Evolutionary conservation across 2,329 filamentous ascomycete species (phyloP).

Genomic region (Clonostachys rosea): DNA sequence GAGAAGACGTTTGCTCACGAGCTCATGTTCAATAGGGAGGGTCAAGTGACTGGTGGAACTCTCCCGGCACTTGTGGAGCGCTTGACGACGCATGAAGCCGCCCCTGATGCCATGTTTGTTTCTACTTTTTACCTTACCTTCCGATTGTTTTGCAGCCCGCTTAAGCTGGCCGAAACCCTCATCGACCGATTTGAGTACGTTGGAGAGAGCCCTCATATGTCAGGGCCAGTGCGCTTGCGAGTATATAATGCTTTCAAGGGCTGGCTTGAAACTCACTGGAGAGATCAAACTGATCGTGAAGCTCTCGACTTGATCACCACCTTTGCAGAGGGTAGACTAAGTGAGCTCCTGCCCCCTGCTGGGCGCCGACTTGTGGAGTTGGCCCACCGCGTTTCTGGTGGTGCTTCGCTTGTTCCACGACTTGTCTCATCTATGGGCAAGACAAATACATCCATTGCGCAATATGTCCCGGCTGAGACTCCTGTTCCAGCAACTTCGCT

Average conservation of each 20-base stretch:
- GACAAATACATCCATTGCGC: slow-evolving; percentile 69
- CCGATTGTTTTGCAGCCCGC: slow-evolving; percentile 81
- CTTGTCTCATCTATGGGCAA: slow-evolving; percentile 84
- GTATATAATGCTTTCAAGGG: slow-evolving; percentile 97
- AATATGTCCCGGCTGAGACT: slow-evolving; percentile 66
- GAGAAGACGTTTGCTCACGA: slow-evolving; percentile 90
- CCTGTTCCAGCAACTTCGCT: slow-evolving; percentile 67
- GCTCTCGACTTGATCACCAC: slow-evolving; percentile 72
- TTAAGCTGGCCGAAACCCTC: slow-evolving; percentile 74
- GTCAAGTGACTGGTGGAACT: slow-evolving; percentile 89
- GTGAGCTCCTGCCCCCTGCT: slow-evolving; percentile 65
- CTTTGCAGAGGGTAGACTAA: slow-evolving; percentile 74
- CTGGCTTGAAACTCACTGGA: slow-evolving; percentile 96
- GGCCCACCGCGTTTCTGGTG: slow-evolving; percentile 69
- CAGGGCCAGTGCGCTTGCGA: slow-evolving; percentile 77
- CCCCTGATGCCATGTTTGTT: slow-evolving; percentile 86
- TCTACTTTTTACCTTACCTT: slow-evolving; percentile 97
- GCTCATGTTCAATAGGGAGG: slow-evolving; percentile 89
- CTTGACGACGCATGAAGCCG: slow-evolving; percentile 87
- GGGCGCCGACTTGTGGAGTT: slow-evolving; percentile 78
- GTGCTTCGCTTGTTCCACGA: slow-evolving; percentile 75
- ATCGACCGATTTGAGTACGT: slow-evolving; percentile 92
- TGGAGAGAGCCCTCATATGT: slow-evolving; percentile 67
- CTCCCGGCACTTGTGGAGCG: slow-evolving; percentile 89
- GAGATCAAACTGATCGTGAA: slow-evolving; percentile 70